A percentile compares a stretch with the other conserved stretches of the same genome.
Evolutionary conservation across 306 rosid species (phyloP).

Genomic region (Datisca glomerata): DNA sequence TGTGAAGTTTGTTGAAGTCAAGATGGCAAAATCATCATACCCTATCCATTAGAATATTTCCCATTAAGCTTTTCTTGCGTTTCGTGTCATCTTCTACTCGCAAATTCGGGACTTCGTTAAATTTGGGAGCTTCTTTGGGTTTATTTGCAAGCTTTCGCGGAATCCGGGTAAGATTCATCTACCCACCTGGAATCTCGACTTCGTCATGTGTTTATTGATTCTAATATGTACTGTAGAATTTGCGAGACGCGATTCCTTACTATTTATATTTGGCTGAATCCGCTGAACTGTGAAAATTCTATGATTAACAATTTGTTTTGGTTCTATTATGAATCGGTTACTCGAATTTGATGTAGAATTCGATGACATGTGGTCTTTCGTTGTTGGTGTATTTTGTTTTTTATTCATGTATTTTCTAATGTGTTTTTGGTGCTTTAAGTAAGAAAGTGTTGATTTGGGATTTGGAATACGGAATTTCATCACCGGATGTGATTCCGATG

Average conservation of each 20-base stretch:
- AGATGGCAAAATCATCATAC: slow-evolving; percentile 1
- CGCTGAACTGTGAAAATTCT: too few relatives aligned
- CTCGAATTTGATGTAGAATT: neutral
- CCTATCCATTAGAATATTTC: slow-evolving; percentile 2
- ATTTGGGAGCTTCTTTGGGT: neutral
- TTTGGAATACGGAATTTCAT: too few relatives aligned
- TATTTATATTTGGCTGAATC: too few relatives aligned
- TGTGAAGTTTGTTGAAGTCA: slow-evolving; percentile 10
- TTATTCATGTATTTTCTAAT: neutral
- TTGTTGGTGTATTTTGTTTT: neutral
- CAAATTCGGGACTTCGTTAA: neutral
- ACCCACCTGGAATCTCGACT: too few relatives aligned
- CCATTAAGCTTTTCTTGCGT: neutral
- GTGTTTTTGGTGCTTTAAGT: too few relatives aligned
- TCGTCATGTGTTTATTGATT: too few relatives aligned
- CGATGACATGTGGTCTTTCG: neutral
- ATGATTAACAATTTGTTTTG: too few relatives aligned
- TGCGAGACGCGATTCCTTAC: too few relatives aligned
- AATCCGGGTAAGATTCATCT: neutral
- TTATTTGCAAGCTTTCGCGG: neutral
- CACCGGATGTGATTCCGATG: too few relatives aligned
- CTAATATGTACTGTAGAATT: too few relatives aligned
- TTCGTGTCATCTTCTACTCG: too few relatives aligned
- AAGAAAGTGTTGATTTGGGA: too few relatives aligned
- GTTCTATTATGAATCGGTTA: neutral